Base-by-base conservation (phyloP, 371 early-diverging fungal genomes). In the Batkoa obscura region DNA sequence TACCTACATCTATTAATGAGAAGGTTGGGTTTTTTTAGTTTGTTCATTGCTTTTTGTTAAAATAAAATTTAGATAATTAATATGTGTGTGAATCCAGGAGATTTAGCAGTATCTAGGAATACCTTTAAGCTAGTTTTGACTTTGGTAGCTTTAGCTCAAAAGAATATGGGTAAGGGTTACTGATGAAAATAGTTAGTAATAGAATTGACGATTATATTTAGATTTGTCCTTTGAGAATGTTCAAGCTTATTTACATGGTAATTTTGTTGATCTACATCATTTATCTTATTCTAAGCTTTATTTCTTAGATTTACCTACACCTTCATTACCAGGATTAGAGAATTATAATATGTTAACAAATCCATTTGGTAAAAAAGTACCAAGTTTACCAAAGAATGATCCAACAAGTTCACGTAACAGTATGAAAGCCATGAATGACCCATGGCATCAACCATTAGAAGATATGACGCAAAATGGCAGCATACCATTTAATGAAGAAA, bases 121-220 rank as follows among this genome's bases (percentile, higher is more conserved):
- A 83, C 81, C 64, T 84, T 83, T 62, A 77, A 84, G 53, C 66
- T 79, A 41, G 78, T 78, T 1, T 60, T 84, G 43, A 83, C 84
- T 1, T 66, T 85, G 39, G 66, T 79, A 1, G 82, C 79, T 30
- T 70, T 83, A 59, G 84, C 81, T 3, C 88, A 87, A 62, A 81
- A 83, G 61, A 77, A 80, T 65, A 80, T 84, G 77, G 73, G 79
- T 66, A 54, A 12, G 35, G 23, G 23, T 23, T 23, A 23, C 23
- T 23, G 0, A 23, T 23, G 23, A 23, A 23, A 13, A 12, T 8
- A 30, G 12, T 50, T 36, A 34, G 5, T 50, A 32, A 13, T 50
- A 10, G 34, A 31, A 50, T 30, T 36, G 23, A 30, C 31, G 15
- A 23, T 47, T 42, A 15, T 12, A 15, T 8, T 47, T 32, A 50